Conservation (phyloP, 2,329 filamentous ascomycete genomes). For the Apiospora pterosperma region DNA sequence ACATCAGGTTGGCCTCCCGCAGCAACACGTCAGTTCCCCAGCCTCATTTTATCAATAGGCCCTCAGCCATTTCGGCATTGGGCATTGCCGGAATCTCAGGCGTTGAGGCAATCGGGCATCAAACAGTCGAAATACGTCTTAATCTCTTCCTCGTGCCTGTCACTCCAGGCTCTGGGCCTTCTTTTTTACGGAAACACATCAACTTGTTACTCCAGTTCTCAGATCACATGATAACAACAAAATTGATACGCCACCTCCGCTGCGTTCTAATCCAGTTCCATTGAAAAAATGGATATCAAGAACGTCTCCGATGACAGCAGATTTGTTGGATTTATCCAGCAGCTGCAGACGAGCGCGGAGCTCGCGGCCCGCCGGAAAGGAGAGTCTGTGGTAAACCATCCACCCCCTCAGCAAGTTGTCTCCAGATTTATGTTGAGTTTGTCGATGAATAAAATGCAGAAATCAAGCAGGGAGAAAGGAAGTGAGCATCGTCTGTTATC, state of each 20-base stretch:
- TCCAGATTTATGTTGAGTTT: conserved; percentile 5
- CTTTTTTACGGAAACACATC: too few relatives aligned
- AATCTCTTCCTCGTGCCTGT: too few relatives aligned
- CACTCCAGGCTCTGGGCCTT: too few relatives aligned
- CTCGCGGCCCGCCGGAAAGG: conserved; percentile 11
- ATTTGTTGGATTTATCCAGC: neutral
- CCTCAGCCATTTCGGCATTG: too few relatives aligned
- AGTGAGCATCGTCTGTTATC: neutral
- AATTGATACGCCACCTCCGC: neutral
- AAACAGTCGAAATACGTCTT: neutral
- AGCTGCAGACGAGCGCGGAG: conserved; percentile 4
- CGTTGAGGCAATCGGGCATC: neutral
- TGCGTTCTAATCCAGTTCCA: neutral
- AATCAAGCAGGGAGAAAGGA: neutral
- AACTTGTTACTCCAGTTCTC: neutral
- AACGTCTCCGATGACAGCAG: conserved; percentile 7
- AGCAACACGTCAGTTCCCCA: neutral
- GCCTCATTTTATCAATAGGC: neutral
- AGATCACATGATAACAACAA: neutral
- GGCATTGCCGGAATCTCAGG: neutral
- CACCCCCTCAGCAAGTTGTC: conserved; percentile 5
- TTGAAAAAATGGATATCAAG: conserved; percentile 11
- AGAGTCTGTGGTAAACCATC: conserved; percentile 11
- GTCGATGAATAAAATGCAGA: neutral
- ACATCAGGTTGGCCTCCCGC: neutral